Evolutionary conservation across 306 rosid species (phyloP), one percentile per base, ranked within the genome.

Genomic region (Vicia faba): DNA sequence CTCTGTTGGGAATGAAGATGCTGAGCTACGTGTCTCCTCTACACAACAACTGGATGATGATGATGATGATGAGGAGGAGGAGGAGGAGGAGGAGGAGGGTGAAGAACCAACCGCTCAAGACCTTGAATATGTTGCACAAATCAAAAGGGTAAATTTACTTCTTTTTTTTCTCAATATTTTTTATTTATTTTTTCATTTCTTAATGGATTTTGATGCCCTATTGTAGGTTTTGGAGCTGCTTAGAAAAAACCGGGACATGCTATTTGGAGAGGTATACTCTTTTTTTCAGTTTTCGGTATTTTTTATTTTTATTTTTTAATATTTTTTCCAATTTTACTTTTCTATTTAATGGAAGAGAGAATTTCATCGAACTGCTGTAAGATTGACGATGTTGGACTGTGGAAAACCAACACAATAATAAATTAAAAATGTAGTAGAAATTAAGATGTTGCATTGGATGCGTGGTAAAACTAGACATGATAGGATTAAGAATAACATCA

Each of bases 181-280:
- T 11, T 55, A 9, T 54, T 44, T 43, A n/a, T 26, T n/a, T 23
- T 11, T 41, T 26, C 19, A 3, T 31, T 55, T 71, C 7, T 14
- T 33, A 12, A 57, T 62, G 46, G 4, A 19, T 70, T 50, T 31
- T 49, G 23, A 66, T 18, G 36, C 12, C 33, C 26, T 33, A 10
- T 36, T 66, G 9, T 76, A 92, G 98, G 93, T 86, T 64, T 74
- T 93, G 84, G 88, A 83, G 82, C 98, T 88, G 75, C 97, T 93
- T 31, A 75, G 46, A 70, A 89, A 80, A 69, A 93, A 89, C 75
- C 77, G 98, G 81, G 97, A 93, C 80, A 89, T 93, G 98, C 35
- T 89, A 55, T 93, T 93, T 38, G 84, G 85, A 2, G 98, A 93
- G 98, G 98, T 89, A 72, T 15, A 4, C 56, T 36, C 20, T 71